Evolutionary conservation across 306 rosid species (phyloP), one percentile per base, ranked within the genome.

Genomic region (Sicyos baderoa): DNA sequence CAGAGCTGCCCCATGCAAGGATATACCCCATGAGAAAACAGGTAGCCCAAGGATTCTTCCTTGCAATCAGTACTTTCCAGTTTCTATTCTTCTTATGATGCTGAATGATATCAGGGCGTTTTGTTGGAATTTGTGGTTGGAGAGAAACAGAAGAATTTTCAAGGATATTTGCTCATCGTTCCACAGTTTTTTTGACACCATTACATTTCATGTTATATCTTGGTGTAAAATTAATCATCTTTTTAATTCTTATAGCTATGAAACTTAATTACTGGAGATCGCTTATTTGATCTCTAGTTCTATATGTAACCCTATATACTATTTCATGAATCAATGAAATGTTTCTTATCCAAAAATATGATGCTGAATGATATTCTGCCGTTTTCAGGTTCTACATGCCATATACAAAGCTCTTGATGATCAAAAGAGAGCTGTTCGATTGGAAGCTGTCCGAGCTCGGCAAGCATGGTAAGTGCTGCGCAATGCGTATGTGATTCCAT

Each of bases 1-100:
- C 97, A 1, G 85, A 82, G 85, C 82, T 93, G 67, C 98, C 98
- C 23, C 84, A 90, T 75, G 74, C 74, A 21, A 82, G 87, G 68
- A 89, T 90, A 75, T 93, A 85, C 71, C 98, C 98, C 45, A 68
- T 90, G 88, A 89, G 91, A 82, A 52, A 75, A 56, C 95, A 86
- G 98, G 98, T 86, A 76, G 84, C 74, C 63, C 54, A 53, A 54
- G 19, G 72, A 72, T 54, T 66, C 19, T 79, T 59, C 56, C 81
- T 44, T 65, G 51, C 9, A 52, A 23, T 37, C 19, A 44, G 49
- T 19, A 40, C 3, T 15, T 14, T 49, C 9, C 6, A 45, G 16
- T 14, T 0, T 51, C 1, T 23, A 22, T 25, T 6, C 56, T 16
- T 9, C 35, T 45, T 72, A 9, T 44, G 13, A 65, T 45, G 55